Conservation (phyloP, 2,329 filamentous ascomycete species). For the Chaetoscypha palmicola region DNA sequence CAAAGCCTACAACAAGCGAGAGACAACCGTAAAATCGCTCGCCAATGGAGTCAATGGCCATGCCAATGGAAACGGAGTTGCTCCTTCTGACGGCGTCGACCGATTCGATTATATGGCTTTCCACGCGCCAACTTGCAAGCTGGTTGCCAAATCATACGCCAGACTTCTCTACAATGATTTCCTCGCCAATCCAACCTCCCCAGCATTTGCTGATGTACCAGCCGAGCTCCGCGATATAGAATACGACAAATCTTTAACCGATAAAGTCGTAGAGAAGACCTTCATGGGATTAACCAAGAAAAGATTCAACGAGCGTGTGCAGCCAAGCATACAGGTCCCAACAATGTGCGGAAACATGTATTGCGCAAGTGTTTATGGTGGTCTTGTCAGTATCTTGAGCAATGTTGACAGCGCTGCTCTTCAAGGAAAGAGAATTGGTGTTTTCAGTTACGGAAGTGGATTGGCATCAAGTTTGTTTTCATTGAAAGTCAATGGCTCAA, state of each 20-base stretch:
- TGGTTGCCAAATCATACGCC: slow-evolving; percentile 78
- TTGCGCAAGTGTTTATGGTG: slow-evolving; percentile 51
- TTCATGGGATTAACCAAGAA: slow-evolving; percentile 83
- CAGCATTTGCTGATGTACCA: slow-evolving; percentile 67
- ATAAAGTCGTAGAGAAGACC: slow-evolving; percentile 80
- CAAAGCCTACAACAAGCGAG: slow-evolving; percentile 70
- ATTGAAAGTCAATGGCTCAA: slow-evolving; percentile 65
- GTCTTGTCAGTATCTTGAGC: slow-evolving; percentile 46
- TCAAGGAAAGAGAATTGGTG: slow-evolving; percentile 46
- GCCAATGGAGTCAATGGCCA: slow-evolving; percentile 48
- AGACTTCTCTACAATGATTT: slow-evolving; percentile 83
- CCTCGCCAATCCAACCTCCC: slow-evolving; percentile 59
- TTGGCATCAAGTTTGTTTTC: slow-evolving; percentile 62
- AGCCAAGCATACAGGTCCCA: slow-evolving; percentile 65
- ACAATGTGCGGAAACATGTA: slow-evolving; percentile 67
- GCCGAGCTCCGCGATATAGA: slow-evolving; percentile 71
- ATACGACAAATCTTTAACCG: slow-evolving; percentile 70
- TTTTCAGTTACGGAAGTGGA: slow-evolving; percentile 68
- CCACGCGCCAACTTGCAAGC: slow-evolving; percentile 82
- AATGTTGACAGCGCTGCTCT: slow-evolving; percentile 50
- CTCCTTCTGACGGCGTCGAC: slow-evolving; percentile 45
- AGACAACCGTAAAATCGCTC: slow-evolving; percentile 49
- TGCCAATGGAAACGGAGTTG: slow-evolving; percentile 38
- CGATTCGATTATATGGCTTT: slow-evolving; percentile 79
- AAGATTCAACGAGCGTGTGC: slow-evolving; percentile 71